These are phyloP conservation scores for Dactylis glomerata DNA, from an alignment of 176 grass and related monocot genomes.

Conservation along the genomic window DNA sequence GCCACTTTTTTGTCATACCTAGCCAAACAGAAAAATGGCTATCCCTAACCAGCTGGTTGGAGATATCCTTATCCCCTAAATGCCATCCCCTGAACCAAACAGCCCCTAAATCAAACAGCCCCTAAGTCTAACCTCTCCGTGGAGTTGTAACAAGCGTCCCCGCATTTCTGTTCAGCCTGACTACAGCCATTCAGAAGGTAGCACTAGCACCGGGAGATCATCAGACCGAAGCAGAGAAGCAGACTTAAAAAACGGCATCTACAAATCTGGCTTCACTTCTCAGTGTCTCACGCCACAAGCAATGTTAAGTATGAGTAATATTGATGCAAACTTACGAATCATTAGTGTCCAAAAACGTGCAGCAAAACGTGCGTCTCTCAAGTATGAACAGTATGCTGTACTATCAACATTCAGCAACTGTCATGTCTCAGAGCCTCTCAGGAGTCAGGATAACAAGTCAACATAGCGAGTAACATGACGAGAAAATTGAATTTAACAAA, in stretches of 20 bases:
- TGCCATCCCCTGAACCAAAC: too few species aligned
- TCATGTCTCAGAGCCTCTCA: too few species aligned
- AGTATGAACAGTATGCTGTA: neutral
- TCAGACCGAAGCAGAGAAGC: neutral
- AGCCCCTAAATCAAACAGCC: too few species aligned
- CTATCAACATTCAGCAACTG: neutral
- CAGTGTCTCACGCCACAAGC: neutral
- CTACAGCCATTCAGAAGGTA: too few species aligned
- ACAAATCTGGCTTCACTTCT: neutral
- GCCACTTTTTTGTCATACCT: too few species aligned
- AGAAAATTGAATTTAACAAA: neutral
- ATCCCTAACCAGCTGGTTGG: too few species aligned
- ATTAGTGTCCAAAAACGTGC: neutral
- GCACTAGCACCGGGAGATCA: neutral
- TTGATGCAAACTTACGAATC: neutral
- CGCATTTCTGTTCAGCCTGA: neutral
- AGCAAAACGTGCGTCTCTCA: neutral
- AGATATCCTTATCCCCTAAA: too few species aligned
- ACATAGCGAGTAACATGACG: neutral
- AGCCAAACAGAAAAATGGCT: too few species aligned
- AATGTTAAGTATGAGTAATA: neutral
- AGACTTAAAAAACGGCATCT: neutral
- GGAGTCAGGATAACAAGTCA: neutral
- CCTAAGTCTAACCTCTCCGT: neutral
- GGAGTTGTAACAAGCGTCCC: neutral